Percentiles rank a stretch among this genome's conserved stretches.
Evolutionary conservation across 106 monocot species (phyloP).

Genomic region (Apostasia shenzhenica): DNA sequence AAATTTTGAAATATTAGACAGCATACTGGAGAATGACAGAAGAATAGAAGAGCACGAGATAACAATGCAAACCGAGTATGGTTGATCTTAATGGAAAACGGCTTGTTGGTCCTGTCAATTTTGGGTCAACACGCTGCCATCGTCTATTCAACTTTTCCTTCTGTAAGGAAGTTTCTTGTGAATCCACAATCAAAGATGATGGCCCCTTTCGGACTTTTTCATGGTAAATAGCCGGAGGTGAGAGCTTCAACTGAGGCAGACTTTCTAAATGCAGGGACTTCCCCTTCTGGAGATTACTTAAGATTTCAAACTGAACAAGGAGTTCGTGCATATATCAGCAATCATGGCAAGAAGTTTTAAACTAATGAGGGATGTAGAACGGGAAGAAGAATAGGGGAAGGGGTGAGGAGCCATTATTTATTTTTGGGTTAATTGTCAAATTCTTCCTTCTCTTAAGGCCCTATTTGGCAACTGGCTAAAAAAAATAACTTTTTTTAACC

Average conservation of each 20-base stretch:
- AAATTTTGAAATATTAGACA: background rate
- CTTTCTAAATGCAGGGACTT: conserved; percentile 42
- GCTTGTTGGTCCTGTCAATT: conserved; percentile 37
- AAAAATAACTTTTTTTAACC: background rate
- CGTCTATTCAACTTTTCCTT: conserved; percentile 46
- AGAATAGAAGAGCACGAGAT: background rate
- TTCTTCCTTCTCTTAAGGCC: background rate
- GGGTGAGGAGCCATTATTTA: background rate
- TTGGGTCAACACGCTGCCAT: conserved; percentile 41
- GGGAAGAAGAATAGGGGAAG: background rate
- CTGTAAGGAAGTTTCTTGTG: conserved; percentile 18
- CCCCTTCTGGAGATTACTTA: conserved; percentile 67
- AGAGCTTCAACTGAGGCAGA: conserved; percentile 65
- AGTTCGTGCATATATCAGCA: background rate
- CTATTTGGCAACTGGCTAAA: background rate
- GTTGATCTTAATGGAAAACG: conserved; percentile 44
- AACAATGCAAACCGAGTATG: conserved; percentile 46
- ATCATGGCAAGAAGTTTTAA: background rate
- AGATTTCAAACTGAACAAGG: conserved; percentile 78
- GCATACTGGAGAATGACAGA: background rate
- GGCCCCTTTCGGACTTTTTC: conserved; percentile 65
- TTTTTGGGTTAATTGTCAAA: background rate
- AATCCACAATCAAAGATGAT: conserved; percentile 23
- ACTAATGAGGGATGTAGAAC: background rate
- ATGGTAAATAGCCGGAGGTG: conserved; percentile 89